Percentiles rank a stretch among this genome's conserved stretches.
Evolutionary conservation across 805 yeast genomes (phyloP).

Genomic region (Saccharomycopsis capsularis): DNA sequence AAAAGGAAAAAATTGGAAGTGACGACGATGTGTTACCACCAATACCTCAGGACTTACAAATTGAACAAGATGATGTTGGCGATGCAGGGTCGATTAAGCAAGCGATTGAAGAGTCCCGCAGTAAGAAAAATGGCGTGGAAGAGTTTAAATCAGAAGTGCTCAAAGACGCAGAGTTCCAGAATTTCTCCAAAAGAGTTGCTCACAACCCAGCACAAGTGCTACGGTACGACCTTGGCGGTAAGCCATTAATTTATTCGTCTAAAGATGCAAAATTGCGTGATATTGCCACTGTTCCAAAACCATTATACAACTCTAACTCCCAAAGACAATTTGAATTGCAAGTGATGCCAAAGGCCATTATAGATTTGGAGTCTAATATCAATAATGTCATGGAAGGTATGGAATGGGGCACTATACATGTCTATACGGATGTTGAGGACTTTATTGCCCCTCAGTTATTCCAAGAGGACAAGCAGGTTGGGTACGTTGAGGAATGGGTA

Average conservation of each 20-base stretch:
- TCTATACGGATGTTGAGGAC: slow-evolving; percentile 70
- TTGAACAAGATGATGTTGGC: slow-evolving; percentile 44
- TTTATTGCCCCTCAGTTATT: slow-evolving; percentile 36
- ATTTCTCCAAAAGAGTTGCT: slow-evolving; percentile 66
- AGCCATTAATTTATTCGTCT: slow-evolving; percentile 67
- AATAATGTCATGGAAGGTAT: slow-evolving; percentile 59
- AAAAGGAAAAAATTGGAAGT: slow-evolving; percentile 52
- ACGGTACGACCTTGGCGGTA: slow-evolving; percentile 75
- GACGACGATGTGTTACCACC: slow-evolving; percentile 40
- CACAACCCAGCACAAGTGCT: slow-evolving; percentile 84
- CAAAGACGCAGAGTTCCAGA: slow-evolving; percentile 73
- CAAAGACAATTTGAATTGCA: slow-evolving; percentile 74
- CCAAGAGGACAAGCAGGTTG: slow-evolving; percentile 61
- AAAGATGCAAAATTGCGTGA: slow-evolving; percentile 32
- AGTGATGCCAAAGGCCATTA: slow-evolving; percentile 87
- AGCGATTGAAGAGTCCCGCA: neutral
- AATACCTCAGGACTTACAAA: slow-evolving; percentile 46
- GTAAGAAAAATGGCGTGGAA: slow-evolving; percentile 23
- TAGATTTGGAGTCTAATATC: slow-evolving; percentile 60
- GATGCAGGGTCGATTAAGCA: slow-evolving; percentile 26
- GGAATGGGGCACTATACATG: slow-evolving; percentile 95
- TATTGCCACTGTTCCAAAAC: slow-evolving; percentile 43
- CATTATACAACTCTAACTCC: slow-evolving; percentile 47
- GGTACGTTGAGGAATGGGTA: slow-evolving; percentile 71
- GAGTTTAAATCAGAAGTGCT: slow-evolving; percentile 47